These are phyloP conservation scores for Scutellaria baicalensis DNA, from an alignment of 257 asterid genomes.

Conservation along the genomic window DNA sequence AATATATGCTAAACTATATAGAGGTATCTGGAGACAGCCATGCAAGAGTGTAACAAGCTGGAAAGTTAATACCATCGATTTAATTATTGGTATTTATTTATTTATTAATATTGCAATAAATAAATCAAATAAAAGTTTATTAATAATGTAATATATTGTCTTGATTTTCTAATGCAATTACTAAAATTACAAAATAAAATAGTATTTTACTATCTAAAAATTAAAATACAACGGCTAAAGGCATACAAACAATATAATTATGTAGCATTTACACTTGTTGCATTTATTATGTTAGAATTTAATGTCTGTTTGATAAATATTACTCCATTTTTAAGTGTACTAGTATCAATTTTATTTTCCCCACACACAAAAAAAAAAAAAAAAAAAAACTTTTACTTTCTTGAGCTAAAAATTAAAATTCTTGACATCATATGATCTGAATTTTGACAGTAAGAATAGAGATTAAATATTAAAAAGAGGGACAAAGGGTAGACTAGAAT, in stretches of 20 bases:
- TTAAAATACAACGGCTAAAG: not conserved
- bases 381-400: too few relatives aligned
- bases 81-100: too few relatives aligned
- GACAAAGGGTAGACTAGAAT: not conserved
- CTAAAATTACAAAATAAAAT: not conserved
- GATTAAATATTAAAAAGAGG: not conserved
- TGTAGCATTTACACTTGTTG: not conserved
- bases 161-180: not conserved
- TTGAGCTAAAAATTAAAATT: too few relatives aligned
- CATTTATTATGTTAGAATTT: not conserved
- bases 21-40: slow-evolving; percentile 4
- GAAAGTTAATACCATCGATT: not conserved
- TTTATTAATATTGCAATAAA: not conserved
- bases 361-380: not conserved
- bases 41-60: slow-evolving; percentile 8
- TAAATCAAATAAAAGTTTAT: not conserved
- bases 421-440: not conserved
- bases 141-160: slow-evolving; percentile 1
- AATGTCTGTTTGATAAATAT: not conserved
- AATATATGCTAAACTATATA: too few relatives aligned
- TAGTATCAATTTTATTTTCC: not conserved
- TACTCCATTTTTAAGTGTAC: too few relatives aligned
- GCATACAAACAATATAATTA: not conserved
- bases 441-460: not conserved
- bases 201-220: not conserved